Base-by-base conservation (phyloP, 306 rosid genomes). In the Prunus mongolica region DNA sequence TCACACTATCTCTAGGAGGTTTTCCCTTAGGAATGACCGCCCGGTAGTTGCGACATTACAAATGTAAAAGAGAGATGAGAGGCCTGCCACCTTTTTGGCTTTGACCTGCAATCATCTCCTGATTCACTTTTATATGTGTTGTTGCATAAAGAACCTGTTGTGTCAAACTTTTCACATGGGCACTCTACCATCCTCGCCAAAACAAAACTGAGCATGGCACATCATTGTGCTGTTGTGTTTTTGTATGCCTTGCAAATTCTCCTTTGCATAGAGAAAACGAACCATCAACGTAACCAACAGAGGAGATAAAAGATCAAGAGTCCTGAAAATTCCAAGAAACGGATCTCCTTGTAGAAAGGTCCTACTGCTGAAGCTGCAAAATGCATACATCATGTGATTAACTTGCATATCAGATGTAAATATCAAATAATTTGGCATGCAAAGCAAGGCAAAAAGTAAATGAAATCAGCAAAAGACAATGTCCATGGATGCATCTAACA, bases 341-440 rank as follows among this genome's bases (percentile, higher is more conserved):
- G 76, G 82, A 76, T 79, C 57, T 68, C 76, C 75, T 82, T 55
- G n/a, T 27, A 77, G 69, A 68, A 75, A 80, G 74, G 76, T 61
- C 82, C 66, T 50, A 52, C 54, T 16, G 93, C 88, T 20, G 79
- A 83, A 70, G 90, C 97, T 91, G 94, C 83, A 83, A 73, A 11
- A 77, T 44, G n/a, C 56, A 46, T 12, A 20, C 11, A 41, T 60
- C 69, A 62, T 14, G 32, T 1, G 12, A 22, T 61, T 12, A 61
- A 19, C 30, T 46, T 16, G 6, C 19, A 27, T 19, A 28, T 28
- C 34, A 13, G 19, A 60, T 25, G 30, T 25, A 25, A 25, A 46
- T 15, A 57, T 61, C 28, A 46, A 9, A 8, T 34, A 32, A 46
- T 47, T 12, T 3, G 20, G 27, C 61, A 46, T 24, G 12, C 14